Evolutionary conservation across 2,329 filamentous ascomycete genomes (phyloP), one percentile per base, ranked within the genome.

Genomic region (Hansfordia pulvinata): DNA sequence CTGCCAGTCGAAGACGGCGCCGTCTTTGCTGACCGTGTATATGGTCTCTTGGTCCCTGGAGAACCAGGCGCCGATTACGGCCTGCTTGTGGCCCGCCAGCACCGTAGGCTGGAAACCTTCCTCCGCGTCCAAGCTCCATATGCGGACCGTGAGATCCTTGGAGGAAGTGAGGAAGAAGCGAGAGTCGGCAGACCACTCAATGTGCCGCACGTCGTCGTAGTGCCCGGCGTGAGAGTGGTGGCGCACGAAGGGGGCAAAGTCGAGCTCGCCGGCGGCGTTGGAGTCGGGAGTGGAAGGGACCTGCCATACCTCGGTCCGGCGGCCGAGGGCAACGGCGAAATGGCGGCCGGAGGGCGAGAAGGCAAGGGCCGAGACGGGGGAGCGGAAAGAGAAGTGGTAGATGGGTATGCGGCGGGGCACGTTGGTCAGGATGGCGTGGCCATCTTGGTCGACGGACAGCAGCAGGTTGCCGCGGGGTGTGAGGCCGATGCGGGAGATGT

Each of bases 151-250:
- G 52, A 96, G 55, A 46, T 98, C 90, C 49, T 85, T 94, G 11
- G 85, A 88, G 3, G 88, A 70, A 34, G 78, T 93, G 28, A 98
- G 64, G 51, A 98, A 88, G 61, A 98, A 98, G 15, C 90, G 69
- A 9, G 88, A 94, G 56, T 98, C 92, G 50, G 74, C 79, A 7
- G 90, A 96, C 90, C 92, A 98, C 47, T 93, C 79, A 29, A 98
- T 80, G 49, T 76, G 77, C 35, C 76, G 73, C 9, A 96, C 78
- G 10, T 69, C 69, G 49, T 96, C 90, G 42, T 90, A 93, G 51
- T 98, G 90, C 1, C 82, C 84, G 2, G 75, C 76, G 41, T 93
- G 84, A 27, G 79, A 78, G 38, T 85, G 75, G 55, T 96, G 82
- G 38, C 80, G 68, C 25, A 94, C 76, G 43, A 98, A 98, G 0